Percentiles rank a stretch among this genome's conserved stretches.
These are phyloP conservation scores for Solanum gracilifrons DNA, from an alignment of 257 asterid species.

Conservation along the genomic window DNA sequence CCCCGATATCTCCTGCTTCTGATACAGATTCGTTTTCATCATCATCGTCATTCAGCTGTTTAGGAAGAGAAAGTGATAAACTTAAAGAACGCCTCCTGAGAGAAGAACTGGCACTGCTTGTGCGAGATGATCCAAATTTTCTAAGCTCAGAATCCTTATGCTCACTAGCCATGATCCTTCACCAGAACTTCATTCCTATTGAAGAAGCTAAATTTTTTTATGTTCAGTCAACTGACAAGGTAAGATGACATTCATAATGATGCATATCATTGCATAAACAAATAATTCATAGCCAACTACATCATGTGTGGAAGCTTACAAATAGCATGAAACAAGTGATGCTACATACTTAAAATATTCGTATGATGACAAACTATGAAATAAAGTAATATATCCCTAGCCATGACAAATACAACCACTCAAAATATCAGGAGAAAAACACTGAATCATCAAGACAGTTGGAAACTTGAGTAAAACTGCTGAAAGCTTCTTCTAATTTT, in stretches of 20 bases:
- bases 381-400: neutral
- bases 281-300: neutral
- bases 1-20: constrained; percentile 95
- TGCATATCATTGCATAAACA: neutral
- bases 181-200: neutral
- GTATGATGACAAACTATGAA: neutral
- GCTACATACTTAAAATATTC: neutral
- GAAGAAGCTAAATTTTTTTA: neutral
- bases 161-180: constrained; percentile 31
- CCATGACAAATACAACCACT: neutral
- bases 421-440: neutral
- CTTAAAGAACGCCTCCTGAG: constrained; percentile 32
- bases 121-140: constrained; percentile 30
- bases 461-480: neutral
- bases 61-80: constrained; percentile 13
- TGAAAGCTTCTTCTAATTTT: neutral
- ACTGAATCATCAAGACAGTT: neutral
- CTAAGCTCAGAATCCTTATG: constrained; percentile 20
- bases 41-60: constrained; percentile 20
- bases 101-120: constrained; percentile 35
- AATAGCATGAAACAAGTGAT: neutral
- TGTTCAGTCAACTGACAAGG: neutral
- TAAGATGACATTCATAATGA: neutral
- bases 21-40: constrained; percentile 51
- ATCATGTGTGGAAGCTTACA: neutral